Evolutionary conservation across 176 grass and related monocot species (phyloP), one percentile per base, ranked within the genome.

Genomic region (Zoysia pacifica): DNA sequence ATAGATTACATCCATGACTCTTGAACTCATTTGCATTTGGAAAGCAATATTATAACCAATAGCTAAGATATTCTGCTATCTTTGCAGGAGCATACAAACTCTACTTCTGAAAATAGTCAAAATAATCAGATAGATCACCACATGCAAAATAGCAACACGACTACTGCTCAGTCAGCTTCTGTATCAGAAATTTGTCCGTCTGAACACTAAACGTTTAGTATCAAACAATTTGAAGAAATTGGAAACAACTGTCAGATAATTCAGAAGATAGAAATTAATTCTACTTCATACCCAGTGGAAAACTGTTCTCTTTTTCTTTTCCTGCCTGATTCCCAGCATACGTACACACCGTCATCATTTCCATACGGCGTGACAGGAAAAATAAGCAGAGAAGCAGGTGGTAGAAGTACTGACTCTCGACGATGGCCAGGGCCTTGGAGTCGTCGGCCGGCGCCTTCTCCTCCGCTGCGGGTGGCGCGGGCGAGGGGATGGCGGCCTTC

Each of bases 401-500:
- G 58, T 13, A 2, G 44, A 0, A 59, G 11, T 12, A 80, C 91
- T 94, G 76, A 97, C 94, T 97, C 63, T 94, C 94, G 20, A 94
- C 77, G 83, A 74, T 11, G 80, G 58, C 89, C n/a, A 94, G 67
- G 20, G 91, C 85, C 79, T 97, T 94, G 75, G 81, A 81, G 78
- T 97, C 89, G 43, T 91, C 94, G n/a, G 35, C 66, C 76, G 79
- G 51, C 4, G 68, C n/a, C 80, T 87, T 88, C 48, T 91, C 87
- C 18, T 80, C 85, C 15, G 85, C 86, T 44, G 83, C 77, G 14
- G 85, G 75, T 11, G 82, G 76, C 63, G 77, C 86, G n/a, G 79
- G 59, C 4, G 41, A 75, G 9, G 89, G 87, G 86, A 94, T 82
- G 74, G 90, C 87, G 49, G 80, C 79, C 91, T 97, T 97, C 91